These are phyloP conservation scores for Physocladia obscura DNA, from an alignment of 192 early-diverging fungal species.

Conservation along the genomic window DNA sequence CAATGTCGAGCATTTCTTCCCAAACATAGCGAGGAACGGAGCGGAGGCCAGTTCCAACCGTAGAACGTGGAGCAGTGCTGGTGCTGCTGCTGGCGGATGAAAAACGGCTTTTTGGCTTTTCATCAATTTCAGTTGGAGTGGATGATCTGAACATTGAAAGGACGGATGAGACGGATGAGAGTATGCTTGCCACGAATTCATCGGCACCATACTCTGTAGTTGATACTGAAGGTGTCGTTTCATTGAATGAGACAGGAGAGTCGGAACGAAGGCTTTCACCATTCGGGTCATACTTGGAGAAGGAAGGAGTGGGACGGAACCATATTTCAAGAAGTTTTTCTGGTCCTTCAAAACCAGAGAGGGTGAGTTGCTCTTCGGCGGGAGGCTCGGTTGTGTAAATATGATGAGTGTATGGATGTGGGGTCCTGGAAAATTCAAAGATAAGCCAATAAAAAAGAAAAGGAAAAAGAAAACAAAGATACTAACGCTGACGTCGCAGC, in stretches of 20 bases:
- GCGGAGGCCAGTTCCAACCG: slow-evolving; percentile 63
- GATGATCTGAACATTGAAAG: not conserved
- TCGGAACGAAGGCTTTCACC: not conserved
- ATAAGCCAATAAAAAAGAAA: not conserved
- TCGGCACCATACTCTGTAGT: not conserved
- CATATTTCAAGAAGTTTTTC: slow-evolving; percentile 98
- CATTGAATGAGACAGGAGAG: not conserved
- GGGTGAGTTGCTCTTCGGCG: slow-evolving; percentile 35
- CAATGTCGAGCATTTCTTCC: slow-evolving; percentile 91
- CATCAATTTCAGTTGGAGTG: slow-evolving; percentile 21
- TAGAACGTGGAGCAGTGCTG: slow-evolving; percentile 4
- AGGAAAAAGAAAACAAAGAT: not conserved
- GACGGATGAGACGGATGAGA: not conserved
- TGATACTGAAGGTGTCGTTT: not conserved
- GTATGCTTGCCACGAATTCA: no score
- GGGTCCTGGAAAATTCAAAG: not conserved
- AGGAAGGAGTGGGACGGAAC: slow-evolving; percentile 61
- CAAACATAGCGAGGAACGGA: slow-evolving; percentile 73
- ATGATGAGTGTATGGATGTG: slow-evolving; percentile 20
- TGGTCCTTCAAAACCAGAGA: slow-evolving; percentile 88
- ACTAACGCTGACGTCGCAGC: not conserved
- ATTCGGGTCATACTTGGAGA: not conserved
- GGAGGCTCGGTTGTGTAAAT: slow-evolving; percentile 6
- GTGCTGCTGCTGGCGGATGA: not conserved
- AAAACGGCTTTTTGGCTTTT: slow-evolving; percentile 40